Evolutionary conservation across 805 yeast genomes (phyloP), one percentile per base, ranked within the genome.

Genomic region (Millerozyma miso): DNA sequence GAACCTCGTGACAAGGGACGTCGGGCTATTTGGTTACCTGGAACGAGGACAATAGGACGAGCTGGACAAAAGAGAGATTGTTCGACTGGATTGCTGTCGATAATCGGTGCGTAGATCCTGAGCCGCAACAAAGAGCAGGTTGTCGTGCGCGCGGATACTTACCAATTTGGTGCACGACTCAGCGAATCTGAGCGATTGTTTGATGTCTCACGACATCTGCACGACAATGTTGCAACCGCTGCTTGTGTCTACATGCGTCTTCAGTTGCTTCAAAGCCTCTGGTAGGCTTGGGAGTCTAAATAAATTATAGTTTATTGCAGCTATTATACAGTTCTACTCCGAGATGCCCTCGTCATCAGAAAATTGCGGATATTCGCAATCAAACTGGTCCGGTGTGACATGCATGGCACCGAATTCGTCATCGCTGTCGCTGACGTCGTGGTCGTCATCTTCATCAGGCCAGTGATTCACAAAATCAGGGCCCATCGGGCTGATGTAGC

Each of bases 321-420:
- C n/a, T n/a, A n/a, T 32, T 32, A 13, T 15, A 32, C 14, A 32
- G 14, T 46, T 48, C 29, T 23, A 54, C 31, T 55, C 60, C 4
- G 60, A 56, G 23, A 57, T 56, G 16, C 54, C 55, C 15, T 47
- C 58, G 32, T 59, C 62, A 17, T 57, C 56, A 3, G 41, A 50
- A 13, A 39, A 50, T 33, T 45, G 47, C 14, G 53, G 54, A 40
- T 53, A 57, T 17, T 40, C 54, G 35, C 53, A 39, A 37, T 56
- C 46, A 39, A 59, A 59, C 6, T 58, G 56, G 40, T 59, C 64
- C n/a, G 26, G 37, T 29, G 31, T 38, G 14, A 23, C 6, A 23
- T 10, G 6, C 29, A 23, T 23, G 29, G 29, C 29, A 10, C 29
- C 29, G 10, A 23, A 7, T 23, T 23, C 29, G 32, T 31, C 33